Evolutionary conservation across 2,329 filamentous ascomycete genomes (phyloP), one percentile per base, ranked within the genome.

Genomic region (Tolypocladium tundrense): DNA sequence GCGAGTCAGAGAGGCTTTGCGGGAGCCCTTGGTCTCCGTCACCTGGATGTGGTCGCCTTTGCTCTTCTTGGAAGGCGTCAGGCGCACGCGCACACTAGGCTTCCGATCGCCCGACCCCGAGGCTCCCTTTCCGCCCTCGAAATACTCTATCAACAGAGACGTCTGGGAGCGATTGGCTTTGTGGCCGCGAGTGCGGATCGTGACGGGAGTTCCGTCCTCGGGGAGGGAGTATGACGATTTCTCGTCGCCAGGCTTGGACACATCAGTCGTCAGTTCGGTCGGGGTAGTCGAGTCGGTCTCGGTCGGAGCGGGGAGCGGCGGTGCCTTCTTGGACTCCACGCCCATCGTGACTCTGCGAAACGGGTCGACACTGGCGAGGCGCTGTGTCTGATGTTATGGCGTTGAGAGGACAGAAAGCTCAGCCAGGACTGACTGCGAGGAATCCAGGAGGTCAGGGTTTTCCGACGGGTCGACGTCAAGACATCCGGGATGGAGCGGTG

Each of bases 91-190:
- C 57, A 97, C 90, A 70, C 91, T 96, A 14, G 92, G 91, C 65
- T 88, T 86, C 66, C 88, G 87, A 65, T 85, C 82, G 65, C 79
- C 78, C 65, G 79, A 79, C 58, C 82, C 76, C 48, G 74, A 70
- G 62, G 78, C 77, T 58, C 79, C 73, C 57, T 90, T 92, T 62
- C 87, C 85, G 64, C 86, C 89, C 75, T 96, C 92, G 68, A 95
- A 97, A 73, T 96, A 96, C 75, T 97, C 92, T 67, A 97, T 97
- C 66, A 97, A 79, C 64, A 97, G 80, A 58, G 90, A 95, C 42
- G 92, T 96, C 76, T 96, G 91, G 52, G 90, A 96, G 66, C 83
- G 75, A 68, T 77, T 81, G 61, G 77, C 68, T 63, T 75, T 77
- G 69, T 83, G 80, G 66, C 83, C 80, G 60, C 82, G 84, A 51